Percentiles rank a stretch among this genome's conserved stretches.
Evolutionary conservation across 305 asterid genomes (phyloP).

Genomic region (Nicotiana rustica): DNA sequence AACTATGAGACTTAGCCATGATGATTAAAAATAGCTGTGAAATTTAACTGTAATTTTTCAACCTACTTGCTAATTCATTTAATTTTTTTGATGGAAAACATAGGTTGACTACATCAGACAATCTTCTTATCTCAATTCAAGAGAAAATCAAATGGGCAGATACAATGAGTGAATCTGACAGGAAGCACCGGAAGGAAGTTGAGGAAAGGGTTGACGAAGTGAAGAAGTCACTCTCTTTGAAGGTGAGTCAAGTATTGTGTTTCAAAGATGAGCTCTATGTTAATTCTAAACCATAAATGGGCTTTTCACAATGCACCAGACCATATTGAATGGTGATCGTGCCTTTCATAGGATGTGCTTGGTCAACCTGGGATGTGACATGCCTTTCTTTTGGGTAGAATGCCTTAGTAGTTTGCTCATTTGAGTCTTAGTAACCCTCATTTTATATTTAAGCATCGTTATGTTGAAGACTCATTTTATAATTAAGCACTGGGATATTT

Average conservation of each 20-base stretch:
- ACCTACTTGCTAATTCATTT: constrained; percentile 26
- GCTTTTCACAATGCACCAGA: constrained; percentile 13
- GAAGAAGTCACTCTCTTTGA: constrained; percentile 74
- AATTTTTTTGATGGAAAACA: constrained; percentile 32
- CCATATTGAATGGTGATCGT: constrained; percentile 5
- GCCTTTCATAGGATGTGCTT: constrained; percentile 5
- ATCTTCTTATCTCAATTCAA: constrained; percentile 84
- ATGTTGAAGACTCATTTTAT: constrained; percentile 39
- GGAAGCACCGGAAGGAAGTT: constrained; percentile 76
- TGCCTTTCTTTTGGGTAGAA: constrained; percentile 34
- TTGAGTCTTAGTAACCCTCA: constrained; percentile 21
- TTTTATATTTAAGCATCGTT: constrained; percentile 9
- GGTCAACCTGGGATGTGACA: constrained; percentile 32
- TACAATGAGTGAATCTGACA: constrained; percentile 73
- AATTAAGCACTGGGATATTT: constrained; percentile 59
- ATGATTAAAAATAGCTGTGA: too few species aligned
- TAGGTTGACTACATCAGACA: constrained; percentile 90
- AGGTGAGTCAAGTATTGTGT: constrained; percentile 68
- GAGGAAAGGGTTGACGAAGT: constrained; percentile 83
- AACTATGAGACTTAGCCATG: background rate
- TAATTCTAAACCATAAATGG: background rate
- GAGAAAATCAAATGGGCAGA: constrained; percentile 99
- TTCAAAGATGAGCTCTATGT: constrained; percentile 15
- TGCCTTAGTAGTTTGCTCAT: background rate
- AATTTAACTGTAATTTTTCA: background rate